phyloP scores from a whole-genome alignment of 345 rosid genomes.

The Citrus medica region DNA sequence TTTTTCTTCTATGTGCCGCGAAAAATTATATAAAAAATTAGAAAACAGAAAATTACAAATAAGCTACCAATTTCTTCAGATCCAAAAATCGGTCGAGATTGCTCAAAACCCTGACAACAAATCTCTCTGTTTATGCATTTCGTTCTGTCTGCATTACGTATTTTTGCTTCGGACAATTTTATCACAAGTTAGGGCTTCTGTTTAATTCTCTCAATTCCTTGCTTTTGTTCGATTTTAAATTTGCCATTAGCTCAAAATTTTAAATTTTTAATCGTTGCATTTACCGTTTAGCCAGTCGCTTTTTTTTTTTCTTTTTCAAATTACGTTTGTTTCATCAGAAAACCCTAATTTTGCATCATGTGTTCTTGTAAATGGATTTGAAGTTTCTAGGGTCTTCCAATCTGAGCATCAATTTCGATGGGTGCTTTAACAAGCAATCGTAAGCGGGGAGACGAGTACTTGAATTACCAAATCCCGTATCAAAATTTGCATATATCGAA shows the following conservation, averaged over 20 bases:
- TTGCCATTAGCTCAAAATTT: not conserved
- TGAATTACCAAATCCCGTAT: constrained; percentile 20
- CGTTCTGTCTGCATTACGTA: not conserved
- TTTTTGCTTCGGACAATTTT: not conserved
- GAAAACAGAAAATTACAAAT: too few species aligned
- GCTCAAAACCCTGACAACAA: not conserved
- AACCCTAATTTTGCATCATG: not conserved
- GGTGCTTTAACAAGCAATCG: constrained; percentile 63
- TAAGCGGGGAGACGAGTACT: constrained; percentile 56
- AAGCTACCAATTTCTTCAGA: not conserved
- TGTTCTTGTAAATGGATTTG: constrained; percentile 24
- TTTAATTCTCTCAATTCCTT: not conserved
- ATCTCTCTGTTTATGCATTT: not conserved
- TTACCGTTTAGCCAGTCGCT: not conserved
- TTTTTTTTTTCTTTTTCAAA: not conserved
- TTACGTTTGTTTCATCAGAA: not conserved
- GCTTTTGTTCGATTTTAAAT: not conserved
- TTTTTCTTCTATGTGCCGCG: not conserved
- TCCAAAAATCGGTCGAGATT: not conserved
- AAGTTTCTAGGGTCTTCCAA: constrained; percentile 29
- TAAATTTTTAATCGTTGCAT: not conserved
- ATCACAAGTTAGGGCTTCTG: not conserved
- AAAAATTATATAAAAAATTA: not conserved
- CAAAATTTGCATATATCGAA: constrained; percentile 46
- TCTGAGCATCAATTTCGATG: constrained; percentile 33